These are phyloP conservation scores for Erodium trifolium DNA, from an alignment of 441 rosid genomes.

Conservation along the genomic window DNA sequence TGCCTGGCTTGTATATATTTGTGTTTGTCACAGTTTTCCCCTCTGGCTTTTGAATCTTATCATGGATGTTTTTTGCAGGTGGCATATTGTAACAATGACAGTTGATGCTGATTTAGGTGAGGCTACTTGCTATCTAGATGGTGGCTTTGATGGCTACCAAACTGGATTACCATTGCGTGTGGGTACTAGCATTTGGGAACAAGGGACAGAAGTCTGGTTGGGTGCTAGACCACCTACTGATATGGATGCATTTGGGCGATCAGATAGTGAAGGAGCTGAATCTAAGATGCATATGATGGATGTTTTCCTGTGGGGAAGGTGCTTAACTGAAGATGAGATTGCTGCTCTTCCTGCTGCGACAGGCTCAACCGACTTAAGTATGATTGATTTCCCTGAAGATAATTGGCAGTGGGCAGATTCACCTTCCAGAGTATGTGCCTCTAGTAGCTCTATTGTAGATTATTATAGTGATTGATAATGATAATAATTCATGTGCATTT, in stretches of 20 bases:
- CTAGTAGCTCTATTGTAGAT: conserved; percentile 12
- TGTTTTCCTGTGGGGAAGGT: conserved; percentile 97
- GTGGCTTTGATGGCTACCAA: conserved; percentile 93
- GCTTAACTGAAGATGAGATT: conserved; percentile 92
- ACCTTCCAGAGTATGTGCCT: conserved; percentile 74
- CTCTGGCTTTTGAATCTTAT: conserved; percentile 9
- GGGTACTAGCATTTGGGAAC: conserved; percentile 80
- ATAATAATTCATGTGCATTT: conserved; percentile 5
- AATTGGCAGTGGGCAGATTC: conserved; percentile 99
- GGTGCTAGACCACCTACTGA: conserved; percentile 94
- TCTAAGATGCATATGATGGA: conserved; percentile 99
- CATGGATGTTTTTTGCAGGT: conserved; percentile 43
- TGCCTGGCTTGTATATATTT: conserved; percentile 1
- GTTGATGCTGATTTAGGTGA: conserved; percentile 92
- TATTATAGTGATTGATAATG: conserved; percentile 12
- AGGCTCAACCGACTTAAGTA: conserved; percentile 64
- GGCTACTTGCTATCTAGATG: conserved; percentile 96
- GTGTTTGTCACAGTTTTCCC: neutral
- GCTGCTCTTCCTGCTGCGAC: conserved; percentile 71
- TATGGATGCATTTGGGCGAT: conserved; percentile 95
- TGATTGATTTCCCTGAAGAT: conserved; percentile 82
- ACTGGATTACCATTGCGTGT: conserved; percentile 60
- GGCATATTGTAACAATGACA: conserved; percentile 99
- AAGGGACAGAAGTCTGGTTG: conserved; percentile 88
- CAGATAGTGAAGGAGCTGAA: conserved; percentile 99